Evolutionary conservation across 2,329 filamentous ascomycete species (phyloP), one percentile per base, ranked within the genome.

Genomic region (Ascochyta clinopodiicola): DNA sequence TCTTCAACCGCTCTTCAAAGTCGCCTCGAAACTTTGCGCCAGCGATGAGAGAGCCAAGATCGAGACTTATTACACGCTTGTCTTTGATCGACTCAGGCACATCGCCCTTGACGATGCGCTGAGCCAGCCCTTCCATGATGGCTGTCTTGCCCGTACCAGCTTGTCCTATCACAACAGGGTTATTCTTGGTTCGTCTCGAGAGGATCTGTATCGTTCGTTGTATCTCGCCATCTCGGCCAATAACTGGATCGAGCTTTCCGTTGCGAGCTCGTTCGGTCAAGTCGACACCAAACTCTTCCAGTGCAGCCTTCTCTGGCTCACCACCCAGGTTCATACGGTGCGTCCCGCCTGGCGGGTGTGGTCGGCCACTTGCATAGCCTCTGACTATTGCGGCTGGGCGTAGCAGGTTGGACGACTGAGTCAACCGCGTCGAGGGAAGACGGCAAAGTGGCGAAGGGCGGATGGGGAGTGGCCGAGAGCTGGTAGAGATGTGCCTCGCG

Each of bases 31-130:
- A 99, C 71, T 97, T 98, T 38, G 95, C 93, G 44, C 95, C 95
- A 1, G 95, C 95, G 67, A 99, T 97, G 15, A 99, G 84, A 32
- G 91, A 92, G 2, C 95, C 95, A 5, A 99, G 82, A 68, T 99
- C 95, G 34, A 98, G 78, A 6, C 89, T 86, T 51, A 98, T 86
- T 22, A 99, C 94, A 48, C 88, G 84, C 77, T 98, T 98, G 67
- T 97, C 89, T 77, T 96, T 96, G 74, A 99, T 89, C 64, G 91
- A 96, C 76, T 98, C 95, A 0, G 95, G 94, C 0, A 98, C 93
- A 77, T 97, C 94, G 2, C 94, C 94, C 61, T 88, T 85, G 1
- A 97, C 90, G 62, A 99, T 98, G 35, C 95, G 84, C 70, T 95
- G 86, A 9, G 94, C 93, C 35, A 98, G 80, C 1, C 94, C 94